These are phyloP conservation scores for Lasiodiplodia theobromae DNA, from an alignment of 2,329 filamentous ascomycete species.

Conservation along the genomic window DNA sequence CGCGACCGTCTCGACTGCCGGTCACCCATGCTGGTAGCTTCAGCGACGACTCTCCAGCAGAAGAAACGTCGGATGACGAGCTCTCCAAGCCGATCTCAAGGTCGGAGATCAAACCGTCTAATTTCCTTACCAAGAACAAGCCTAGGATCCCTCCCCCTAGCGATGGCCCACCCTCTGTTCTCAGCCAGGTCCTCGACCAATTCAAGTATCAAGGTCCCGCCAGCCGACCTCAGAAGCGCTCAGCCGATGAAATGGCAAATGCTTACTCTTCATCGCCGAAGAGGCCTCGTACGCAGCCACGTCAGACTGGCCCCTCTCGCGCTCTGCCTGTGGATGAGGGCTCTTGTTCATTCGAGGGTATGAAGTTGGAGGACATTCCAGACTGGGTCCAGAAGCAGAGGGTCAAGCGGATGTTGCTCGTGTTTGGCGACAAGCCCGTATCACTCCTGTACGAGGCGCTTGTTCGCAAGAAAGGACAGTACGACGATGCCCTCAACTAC, in stretches of 20 bases:
- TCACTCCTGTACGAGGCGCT: constrained; percentile 59
- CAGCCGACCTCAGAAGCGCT: constrained; percentile 38
- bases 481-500: constrained; percentile 61
- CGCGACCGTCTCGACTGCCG: neutral
- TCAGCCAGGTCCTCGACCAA: neutral
- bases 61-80: constrained; percentile 49
- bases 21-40: constrained; percentile 65
- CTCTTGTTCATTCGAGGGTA: constrained; percentile 28
- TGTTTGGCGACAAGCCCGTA: constrained; percentile 58
- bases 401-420: constrained; percentile 58
- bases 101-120: constrained; percentile 68
- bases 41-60: constrained; percentile 55
- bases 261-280: constrained; percentile 22
- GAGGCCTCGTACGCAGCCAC: constrained; percentile 20
- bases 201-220: neutral
- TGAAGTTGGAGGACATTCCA: constrained; percentile 41
- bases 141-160: neutral
- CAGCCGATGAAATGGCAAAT: constrained; percentile 40
- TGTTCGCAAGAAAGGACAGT: constrained; percentile 57
- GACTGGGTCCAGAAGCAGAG: constrained; percentile 60
- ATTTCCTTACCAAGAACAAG: constrained; percentile 53
- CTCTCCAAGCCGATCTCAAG: constrained; percentile 57
- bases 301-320: constrained; percentile 43
- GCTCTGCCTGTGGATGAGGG: constrained; percentile 39
- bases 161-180: neutral